These are phyloP conservation scores for Paraurostyla sp. DNA, from an alignment of 73 alveolate species.

Conservation along the genomic window DNA sequence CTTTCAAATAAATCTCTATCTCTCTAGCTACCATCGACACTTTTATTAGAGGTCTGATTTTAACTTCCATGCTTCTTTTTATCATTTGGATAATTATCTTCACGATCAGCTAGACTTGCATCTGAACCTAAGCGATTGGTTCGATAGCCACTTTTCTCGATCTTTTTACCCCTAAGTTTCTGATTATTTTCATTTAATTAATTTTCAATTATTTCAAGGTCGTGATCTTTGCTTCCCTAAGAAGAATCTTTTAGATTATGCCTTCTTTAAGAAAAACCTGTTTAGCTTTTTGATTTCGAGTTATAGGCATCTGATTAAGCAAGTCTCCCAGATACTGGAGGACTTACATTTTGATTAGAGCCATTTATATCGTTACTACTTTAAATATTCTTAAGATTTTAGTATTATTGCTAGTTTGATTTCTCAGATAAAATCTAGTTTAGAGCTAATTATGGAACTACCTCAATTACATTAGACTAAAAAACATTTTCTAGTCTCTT, in stretches of 20 bases:
- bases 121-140: neutral
- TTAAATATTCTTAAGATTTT: no score
- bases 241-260: neutral
- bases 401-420: no score
- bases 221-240: neutral
- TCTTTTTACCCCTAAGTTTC: neutral
- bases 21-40: neutral
- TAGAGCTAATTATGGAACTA: no score
- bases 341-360: no score
- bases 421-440: no score
- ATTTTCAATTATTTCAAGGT: neutral
- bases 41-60: no score
- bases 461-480: no score
- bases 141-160: neutral
- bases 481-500: no score
- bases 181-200: neutral
- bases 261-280: neutral
- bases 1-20: neutral
- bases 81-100: constrained; percentile 33
- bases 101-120: constrained; percentile 35
- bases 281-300: constrained; percentile 21
- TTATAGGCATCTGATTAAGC: neutral
- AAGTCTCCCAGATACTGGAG: neutral
- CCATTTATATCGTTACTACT: no score
- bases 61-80: neutral